phyloP scores from a whole-genome alignment of 73 alveolate genomes.

The Durusdinium trenchii region DNA sequence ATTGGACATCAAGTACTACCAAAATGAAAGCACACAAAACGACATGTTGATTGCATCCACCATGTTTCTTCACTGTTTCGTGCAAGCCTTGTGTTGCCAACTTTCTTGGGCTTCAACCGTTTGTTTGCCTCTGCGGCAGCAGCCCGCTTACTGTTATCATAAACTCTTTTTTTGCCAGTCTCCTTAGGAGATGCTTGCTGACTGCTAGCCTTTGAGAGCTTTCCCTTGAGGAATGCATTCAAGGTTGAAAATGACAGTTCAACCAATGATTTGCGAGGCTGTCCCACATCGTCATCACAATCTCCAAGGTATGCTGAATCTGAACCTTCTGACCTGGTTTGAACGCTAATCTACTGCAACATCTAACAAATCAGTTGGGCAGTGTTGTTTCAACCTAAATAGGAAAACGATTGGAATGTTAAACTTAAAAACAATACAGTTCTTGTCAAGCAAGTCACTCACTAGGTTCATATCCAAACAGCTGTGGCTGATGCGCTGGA shows the following conservation, averaged over 20 bases:
- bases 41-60: not conserved
- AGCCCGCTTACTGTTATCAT: constrained; percentile 7
- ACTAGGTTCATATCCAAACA: not conserved
- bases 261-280: not conserved
- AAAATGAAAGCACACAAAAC: not conserved
- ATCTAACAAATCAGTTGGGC: too few relatives aligned
- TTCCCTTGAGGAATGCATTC: not conserved
- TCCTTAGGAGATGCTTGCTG: not conserved
- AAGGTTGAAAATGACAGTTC: not conserved
- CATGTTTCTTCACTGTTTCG: not conserved
- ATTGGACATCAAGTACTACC: not conserved
- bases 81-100: not conserved
- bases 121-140: not conserved
- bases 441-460: not conserved
- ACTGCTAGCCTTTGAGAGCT: not conserved
- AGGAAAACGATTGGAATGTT: too few relatives aligned
- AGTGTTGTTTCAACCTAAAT: too few relatives aligned
- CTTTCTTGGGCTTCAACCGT: not conserved
- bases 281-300: not conserved
- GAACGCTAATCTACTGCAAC: too few relatives aligned
- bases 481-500: not conserved
- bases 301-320: constrained; percentile 4
- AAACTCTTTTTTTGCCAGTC: not conserved
- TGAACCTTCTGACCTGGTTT: not conserved
- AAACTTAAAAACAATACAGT: too few relatives aligned